These are phyloP conservation scores for Candida labiduridarum DNA, from an alignment of 1,139 yeast species.

Conservation along the genomic window DNA sequence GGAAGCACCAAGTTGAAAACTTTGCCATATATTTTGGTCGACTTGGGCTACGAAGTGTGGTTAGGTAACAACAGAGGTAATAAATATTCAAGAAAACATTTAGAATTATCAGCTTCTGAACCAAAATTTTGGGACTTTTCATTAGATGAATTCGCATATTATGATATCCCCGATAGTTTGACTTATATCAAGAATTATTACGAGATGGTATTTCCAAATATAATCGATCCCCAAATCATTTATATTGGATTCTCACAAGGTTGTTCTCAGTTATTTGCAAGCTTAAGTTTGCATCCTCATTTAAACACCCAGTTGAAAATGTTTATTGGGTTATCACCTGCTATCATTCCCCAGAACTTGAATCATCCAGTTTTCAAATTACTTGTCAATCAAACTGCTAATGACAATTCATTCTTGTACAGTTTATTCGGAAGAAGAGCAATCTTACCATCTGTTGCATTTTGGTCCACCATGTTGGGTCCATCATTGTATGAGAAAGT, in stretches of 20 bases:
- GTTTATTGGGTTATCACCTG: constrained; percentile 50
- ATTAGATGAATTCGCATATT: constrained; percentile 81
- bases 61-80: constrained; percentile 41
- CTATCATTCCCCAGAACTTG: constrained; percentile 44
- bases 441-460: constrained; percentile 46
- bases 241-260: constrained; percentile 52
- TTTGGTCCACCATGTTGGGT: constrained; percentile 46
- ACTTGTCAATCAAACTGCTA: constrained; percentile 40
- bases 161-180: constrained; percentile 77
- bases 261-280: constrained; percentile 48
- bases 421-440: constrained; percentile 46
- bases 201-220: background rate
- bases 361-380: constrained; percentile 39
- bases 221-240: constrained; percentile 20
- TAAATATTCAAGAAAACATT: constrained; percentile 42
- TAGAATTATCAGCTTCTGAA: constrained; percentile 41
- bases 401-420: constrained; percentile 33
- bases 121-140: constrained; percentile 79
- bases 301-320: constrained; percentile 34
- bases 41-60: constrained; percentile 40
- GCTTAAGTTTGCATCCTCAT: constrained; percentile 40
- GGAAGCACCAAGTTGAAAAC: constrained; percentile 37
- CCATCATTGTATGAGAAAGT: constrained; percentile 34
- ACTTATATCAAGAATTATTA: constrained; percentile 49
- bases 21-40: constrained; percentile 32